These are phyloP conservation scores for Dujonia santamariae DNA, from an alignment of 1,139 yeast genomes.

Conservation along the genomic window DNA sequence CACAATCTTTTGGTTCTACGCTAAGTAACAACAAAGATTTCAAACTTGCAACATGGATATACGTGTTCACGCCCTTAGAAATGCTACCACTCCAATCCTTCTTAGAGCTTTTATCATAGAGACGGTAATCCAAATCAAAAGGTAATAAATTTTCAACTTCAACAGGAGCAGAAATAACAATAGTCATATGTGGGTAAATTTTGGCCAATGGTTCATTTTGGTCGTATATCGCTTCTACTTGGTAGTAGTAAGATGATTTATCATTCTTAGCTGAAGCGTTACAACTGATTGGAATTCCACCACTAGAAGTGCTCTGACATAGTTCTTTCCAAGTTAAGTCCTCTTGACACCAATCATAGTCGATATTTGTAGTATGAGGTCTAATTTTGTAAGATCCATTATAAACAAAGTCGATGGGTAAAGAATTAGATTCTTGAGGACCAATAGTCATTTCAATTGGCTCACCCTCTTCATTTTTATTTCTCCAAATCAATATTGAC, in stretches of 20 bases:
- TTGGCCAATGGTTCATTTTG: slow-evolving; percentile 63
- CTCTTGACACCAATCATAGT: slow-evolving; percentile 67
- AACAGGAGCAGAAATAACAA: slow-evolving; percentile 81
- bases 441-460: slow-evolving; percentile 31
- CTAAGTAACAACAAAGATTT: slow-evolving; percentile 68
- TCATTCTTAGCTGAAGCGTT: slow-evolving; percentile 36
- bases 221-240: slow-evolving; percentile 67
- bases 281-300: slow-evolving; percentile 60
- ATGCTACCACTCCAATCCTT: slow-evolving; percentile 67
- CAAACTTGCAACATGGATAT: slow-evolving; percentile 79
- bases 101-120: slow-evolving; percentile 74
- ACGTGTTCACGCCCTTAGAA: slow-evolving; percentile 61
- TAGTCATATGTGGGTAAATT: slow-evolving; percentile 80
- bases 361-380: slow-evolving; percentile 51
- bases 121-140: slow-evolving; percentile 68
- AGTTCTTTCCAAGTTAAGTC: slow-evolving; percentile 65
- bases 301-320: too few relatives aligned
- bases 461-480: slow-evolving; percentile 11
- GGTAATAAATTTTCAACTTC: slow-evolving; percentile 86
- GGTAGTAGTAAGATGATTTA: slow-evolving; percentile 59
- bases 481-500: slow-evolving; percentile 20
- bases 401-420: slow-evolving; percentile 74
- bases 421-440: slow-evolving; percentile 55
- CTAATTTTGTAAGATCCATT: slow-evolving; percentile 54
- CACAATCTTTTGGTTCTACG: slow-evolving; percentile 65